Percentiles rank a stretch among this genome's conserved stretches.
Evolutionary conservation across 176 grass and related monocot genomes (phyloP).

Genomic region (Tuctoria greenei): DNA sequence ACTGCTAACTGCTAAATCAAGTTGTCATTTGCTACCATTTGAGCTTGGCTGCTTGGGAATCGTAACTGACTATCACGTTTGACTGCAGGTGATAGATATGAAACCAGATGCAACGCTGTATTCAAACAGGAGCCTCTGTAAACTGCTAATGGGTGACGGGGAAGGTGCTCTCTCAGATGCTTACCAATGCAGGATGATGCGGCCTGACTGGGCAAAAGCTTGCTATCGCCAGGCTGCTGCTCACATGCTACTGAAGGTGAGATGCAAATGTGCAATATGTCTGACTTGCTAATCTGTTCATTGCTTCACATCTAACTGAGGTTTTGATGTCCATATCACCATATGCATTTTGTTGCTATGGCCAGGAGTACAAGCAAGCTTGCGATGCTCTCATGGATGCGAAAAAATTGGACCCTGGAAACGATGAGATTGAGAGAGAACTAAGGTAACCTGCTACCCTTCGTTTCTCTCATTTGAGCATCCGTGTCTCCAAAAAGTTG

Average conservation of each 20-base stretch:
- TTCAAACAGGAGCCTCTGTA: slow-evolving; percentile 55
- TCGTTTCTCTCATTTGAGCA: background rate
- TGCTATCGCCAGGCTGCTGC: slow-evolving; percentile 43
- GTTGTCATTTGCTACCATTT: background rate
- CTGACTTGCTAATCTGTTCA: slow-evolving; percentile 1
- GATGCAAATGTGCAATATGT: background rate
- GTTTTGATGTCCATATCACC: background rate
- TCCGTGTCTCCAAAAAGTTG: background rate
- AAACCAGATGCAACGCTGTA: slow-evolving; percentile 27
- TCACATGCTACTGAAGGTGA: slow-evolving; percentile 43
- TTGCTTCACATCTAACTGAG: background rate
- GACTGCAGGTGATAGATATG: slow-evolving; percentile 23
- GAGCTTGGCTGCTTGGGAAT: background rate
- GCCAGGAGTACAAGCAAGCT: background rate
- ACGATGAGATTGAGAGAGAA: background rate
- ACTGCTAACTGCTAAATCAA: background rate
- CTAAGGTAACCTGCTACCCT: background rate
- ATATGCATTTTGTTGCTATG: background rate
- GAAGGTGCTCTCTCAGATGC: slow-evolving; percentile 41
- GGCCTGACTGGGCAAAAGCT: slow-evolving; percentile 44
- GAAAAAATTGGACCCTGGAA: background rate
- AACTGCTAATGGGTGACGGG: slow-evolving; percentile 43
- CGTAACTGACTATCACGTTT: slow-evolving; percentile 1
- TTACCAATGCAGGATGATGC: slow-evolving; percentile 32
- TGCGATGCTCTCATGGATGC: background rate